These are phyloP conservation scores for Coprinopsis strossmayeri DNA, from an alignment of 768 basidiomycete genomes.

Conservation along the genomic window DNA sequence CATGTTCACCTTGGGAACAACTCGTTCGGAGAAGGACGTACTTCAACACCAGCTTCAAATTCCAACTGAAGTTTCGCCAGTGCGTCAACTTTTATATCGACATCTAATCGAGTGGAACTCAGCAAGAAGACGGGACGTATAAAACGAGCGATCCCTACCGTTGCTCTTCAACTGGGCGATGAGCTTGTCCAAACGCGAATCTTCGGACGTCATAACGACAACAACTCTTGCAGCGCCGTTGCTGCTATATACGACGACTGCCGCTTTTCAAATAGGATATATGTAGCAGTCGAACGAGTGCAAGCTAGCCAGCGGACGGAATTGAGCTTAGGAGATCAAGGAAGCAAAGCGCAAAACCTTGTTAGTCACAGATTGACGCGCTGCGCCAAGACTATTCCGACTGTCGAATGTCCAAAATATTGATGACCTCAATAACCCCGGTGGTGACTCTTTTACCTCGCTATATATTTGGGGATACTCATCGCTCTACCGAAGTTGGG, in stretches of 20 bases:
- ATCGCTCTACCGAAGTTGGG: too few species aligned
- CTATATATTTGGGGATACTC: too few species aligned
- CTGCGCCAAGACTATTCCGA: not conserved
- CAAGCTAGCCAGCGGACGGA: not conserved
- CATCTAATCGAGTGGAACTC: slow-evolving; percentile 48
- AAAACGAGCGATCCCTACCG: slow-evolving; percentile 32
- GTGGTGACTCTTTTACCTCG: slow-evolving; percentile 6
- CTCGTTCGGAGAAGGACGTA: slow-evolving; percentile 22
- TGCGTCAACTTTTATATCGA: slow-evolving; percentile 77
- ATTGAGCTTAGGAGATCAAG: not conserved
- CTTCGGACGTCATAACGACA: slow-evolving; percentile 42
- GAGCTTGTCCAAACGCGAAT: slow-evolving; percentile 49
- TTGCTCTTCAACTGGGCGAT: slow-evolving; percentile 59
- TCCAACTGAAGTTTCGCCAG: slow-evolving; percentile 70
- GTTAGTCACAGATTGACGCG: slow-evolving; percentile 7
- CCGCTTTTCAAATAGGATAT: not conserved
- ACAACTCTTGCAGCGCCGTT: not conserved
- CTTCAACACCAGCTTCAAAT: slow-evolving; percentile 69
- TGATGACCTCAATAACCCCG: not conserved
- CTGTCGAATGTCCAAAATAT: not conserved
- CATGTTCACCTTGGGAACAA: not conserved
- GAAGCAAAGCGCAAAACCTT: not conserved
- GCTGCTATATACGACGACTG: not conserved
- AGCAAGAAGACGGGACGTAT: slow-evolving; percentile 4
- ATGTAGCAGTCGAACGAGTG: not conserved